A percentile compares a stretch with the other conserved stretches of the same genome.
Evolutionary conservation across 106 monocot species (phyloP).

Genomic region (Platanthera zijinensis): DNA sequence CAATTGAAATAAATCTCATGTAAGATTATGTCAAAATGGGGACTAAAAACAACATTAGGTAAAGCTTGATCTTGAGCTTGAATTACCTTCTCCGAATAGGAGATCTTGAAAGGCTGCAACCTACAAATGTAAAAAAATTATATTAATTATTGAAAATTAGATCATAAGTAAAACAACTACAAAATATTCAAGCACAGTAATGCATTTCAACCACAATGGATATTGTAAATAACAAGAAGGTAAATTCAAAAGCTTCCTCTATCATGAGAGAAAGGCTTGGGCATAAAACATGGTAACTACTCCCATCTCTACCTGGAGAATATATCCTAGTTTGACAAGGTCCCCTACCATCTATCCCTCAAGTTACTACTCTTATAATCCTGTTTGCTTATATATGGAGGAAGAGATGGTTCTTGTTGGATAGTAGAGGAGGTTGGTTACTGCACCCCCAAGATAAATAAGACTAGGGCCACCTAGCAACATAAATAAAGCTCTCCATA

Average conservation of each 20-base stretch:
- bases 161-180: background rate
- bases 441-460: too few relatives aligned
- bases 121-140: constrained; percentile 26
- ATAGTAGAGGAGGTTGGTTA: too few relatives aligned
- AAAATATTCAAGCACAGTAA: background rate
- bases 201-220: background rate
- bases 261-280: constrained; percentile 41
- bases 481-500: too few relatives aligned
- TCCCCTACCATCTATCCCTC: constrained; percentile 61
- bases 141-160: background rate
- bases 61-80: background rate
- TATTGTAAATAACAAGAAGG: background rate
- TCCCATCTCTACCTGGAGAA: constrained; percentile 69
- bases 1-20: background rate
- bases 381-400: constrained; percentile 37
- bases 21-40: background rate
- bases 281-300: constrained; percentile 40
- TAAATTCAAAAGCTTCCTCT: constrained; percentile 32
- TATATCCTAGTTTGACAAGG: constrained; percentile 57
- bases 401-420: background rate
- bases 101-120: constrained; percentile 53
- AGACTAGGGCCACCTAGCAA: too few relatives aligned
- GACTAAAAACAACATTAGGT: background rate
- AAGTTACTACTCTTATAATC: constrained; percentile 60
- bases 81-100: constrained; percentile 50